A percentile compares a stretch with the other conserved stretches of the same genome.
Evolutionary conservation across 805 yeast species (phyloP).

Genomic region (Allodekkera sacchari): DNA sequence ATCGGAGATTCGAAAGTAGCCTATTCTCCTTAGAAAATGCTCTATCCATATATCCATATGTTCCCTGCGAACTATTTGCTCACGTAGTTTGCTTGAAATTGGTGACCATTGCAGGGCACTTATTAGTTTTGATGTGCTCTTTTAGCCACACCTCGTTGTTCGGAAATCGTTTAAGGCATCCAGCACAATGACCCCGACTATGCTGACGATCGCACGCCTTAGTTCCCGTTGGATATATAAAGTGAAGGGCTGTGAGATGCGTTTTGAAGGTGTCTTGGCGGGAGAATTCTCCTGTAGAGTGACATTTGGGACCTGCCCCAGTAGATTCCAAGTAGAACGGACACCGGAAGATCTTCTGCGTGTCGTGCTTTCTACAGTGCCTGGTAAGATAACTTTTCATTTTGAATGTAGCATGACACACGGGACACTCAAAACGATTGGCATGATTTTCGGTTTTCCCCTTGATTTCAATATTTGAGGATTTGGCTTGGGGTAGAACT

Average conservation of each 20-base stretch:
- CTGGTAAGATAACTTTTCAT: constrained; percentile 48
- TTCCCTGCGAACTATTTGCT: no score
- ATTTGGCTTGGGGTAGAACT: no score
- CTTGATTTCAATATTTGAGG: no score
- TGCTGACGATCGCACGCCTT: constrained; percentile 34
- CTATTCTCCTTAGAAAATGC: no score
- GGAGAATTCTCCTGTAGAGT: constrained; percentile 51
- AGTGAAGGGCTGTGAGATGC: constrained; percentile 48
- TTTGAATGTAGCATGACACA: constrained; percentile 40
- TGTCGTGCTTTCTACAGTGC: constrained; percentile 44
- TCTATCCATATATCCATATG: no score
- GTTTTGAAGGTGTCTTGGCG: constrained; percentile 53
- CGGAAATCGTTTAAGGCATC: constrained; percentile 42
- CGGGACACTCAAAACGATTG: constrained; percentile 35
- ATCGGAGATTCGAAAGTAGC: no score
- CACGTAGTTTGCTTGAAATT: no score
- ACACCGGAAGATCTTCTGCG: constrained; percentile 42
- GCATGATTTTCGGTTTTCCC: no score
- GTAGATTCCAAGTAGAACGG: constrained; percentile 38
- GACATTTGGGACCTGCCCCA: constrained; percentile 41
- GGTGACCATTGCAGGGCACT: constrained; percentile 30
- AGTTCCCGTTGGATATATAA: constrained; percentile 49
- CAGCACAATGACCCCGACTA: constrained; percentile 43
- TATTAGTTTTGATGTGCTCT: constrained; percentile 40
- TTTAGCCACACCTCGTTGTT: constrained; percentile 46